phyloP scores from a whole-genome alignment of 2,329 filamentous ascomycete species.

The Diaporthe sp. region DNA sequence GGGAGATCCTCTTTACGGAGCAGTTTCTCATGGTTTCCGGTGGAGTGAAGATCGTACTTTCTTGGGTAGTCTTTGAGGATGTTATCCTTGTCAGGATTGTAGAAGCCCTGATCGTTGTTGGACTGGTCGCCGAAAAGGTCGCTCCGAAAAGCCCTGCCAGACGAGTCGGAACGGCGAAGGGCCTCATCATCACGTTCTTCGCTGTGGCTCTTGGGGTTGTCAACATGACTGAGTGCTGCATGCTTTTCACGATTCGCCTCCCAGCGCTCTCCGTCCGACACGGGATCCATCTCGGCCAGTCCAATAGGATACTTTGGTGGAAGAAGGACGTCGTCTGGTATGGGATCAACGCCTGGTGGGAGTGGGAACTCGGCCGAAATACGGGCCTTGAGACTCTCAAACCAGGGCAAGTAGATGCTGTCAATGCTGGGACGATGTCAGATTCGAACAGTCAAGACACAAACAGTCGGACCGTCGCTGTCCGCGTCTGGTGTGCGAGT shows the following conservation, averaged over 20 bases:
- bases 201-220: conserved; percentile 37
- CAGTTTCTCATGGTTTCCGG: conserved; percentile 34
- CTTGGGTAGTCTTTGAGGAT: conserved; percentile 51
- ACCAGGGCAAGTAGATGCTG: conserved; percentile 85
- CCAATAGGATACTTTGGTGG: conserved; percentile 75
- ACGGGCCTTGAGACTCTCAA: conserved; percentile 73
- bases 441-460: not conserved
- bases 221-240: conserved; percentile 43
- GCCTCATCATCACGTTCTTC: conserved; percentile 41
- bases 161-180: conserved; percentile 26
- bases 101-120: conserved; percentile 37
- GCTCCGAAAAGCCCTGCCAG: conserved; percentile 25
- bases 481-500: too few relatives aligned
- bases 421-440: conserved; percentile 71
- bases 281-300: conserved; percentile 35
- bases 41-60: conserved; percentile 49
- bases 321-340: conserved; percentile 80
- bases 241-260: conserved; percentile 39
- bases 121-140: conserved; percentile 35
- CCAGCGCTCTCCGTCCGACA: conserved; percentile 20
- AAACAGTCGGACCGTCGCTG: not conserved
- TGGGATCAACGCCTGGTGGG: conserved; percentile 73
- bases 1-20: conserved; percentile 38
- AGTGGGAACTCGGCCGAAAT: conserved; percentile 78
- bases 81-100: conserved; percentile 51